phyloP scores from a whole-genome alignment of 805 yeast genomes.

The Sungouiozyma intestinalis region DNA sequence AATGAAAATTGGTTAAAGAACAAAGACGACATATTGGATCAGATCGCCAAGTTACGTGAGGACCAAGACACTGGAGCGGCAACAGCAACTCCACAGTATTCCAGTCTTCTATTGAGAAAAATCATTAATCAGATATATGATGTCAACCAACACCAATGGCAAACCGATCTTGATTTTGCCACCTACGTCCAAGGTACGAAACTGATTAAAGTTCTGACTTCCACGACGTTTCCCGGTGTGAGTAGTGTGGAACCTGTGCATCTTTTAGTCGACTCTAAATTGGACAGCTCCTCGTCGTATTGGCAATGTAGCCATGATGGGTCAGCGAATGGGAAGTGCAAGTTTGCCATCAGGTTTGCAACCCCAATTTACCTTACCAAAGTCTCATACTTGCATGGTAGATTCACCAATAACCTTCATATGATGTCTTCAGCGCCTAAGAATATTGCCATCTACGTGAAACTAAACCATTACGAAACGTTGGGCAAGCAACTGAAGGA shows the following conservation, averaged over 20 bases:
- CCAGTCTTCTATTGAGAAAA: constrained; percentile 19
- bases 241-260: constrained; percentile 21
- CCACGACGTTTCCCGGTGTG: constrained; percentile 23
- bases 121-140: constrained; percentile 25
- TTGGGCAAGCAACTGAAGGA: constrained; percentile 6
- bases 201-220: constrained; percentile 29
- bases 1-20: constrained; percentile 18
- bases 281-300: constrained; percentile 19
- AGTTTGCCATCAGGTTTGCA: constrained; percentile 30
- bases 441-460: constrained; percentile 25
- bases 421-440: constrained; percentile 33
- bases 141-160: constrained; percentile 26
- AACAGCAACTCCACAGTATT: constrained; percentile 16
- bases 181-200: constrained; percentile 30
- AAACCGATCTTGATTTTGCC: constrained; percentile 28
- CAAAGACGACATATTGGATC: constrained; percentile 21
- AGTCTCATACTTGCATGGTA: constrained; percentile 29
- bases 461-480: constrained; percentile 8
- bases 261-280: constrained; percentile 15
- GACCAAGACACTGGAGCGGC: constrained; percentile 1
- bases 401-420: constrained; percentile 29
- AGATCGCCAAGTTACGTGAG: constrained; percentile 9
- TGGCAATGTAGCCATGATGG: constrained; percentile 21
- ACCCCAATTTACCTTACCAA: constrained; percentile 32
- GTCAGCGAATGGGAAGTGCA: constrained; percentile 18